Conservation (phyloP, 2,329 filamentous ascomycete genomes). For the Colletotrichum brevisporum region DNA sequence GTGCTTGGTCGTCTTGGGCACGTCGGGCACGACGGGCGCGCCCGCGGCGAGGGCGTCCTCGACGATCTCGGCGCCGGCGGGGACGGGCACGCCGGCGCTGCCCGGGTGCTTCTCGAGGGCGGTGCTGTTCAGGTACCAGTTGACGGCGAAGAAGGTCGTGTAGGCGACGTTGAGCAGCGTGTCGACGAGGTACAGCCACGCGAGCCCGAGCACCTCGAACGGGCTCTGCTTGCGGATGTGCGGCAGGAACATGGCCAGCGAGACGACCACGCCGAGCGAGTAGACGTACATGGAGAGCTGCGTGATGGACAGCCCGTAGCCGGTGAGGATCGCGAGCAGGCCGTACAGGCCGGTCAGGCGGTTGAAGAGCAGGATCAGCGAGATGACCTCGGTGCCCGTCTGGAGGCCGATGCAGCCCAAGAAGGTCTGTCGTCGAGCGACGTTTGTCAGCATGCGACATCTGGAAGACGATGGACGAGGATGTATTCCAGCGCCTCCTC, state of each 20-base stretch:
- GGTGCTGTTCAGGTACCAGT: conserved; percentile 84
- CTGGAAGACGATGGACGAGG: not conserved
- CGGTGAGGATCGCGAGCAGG: conserved; percentile 88
- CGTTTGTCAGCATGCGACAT: conserved; percentile 4
- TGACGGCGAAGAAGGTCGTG: conserved; percentile 84
- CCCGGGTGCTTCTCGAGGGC: conserved; percentile 42
- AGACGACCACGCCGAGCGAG: conserved; percentile 78
- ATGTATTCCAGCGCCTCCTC: not conserved
- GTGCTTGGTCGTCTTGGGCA: conserved; percentile 40
- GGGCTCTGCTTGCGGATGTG: conserved; percentile 85
- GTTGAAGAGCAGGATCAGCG: conserved; percentile 88
- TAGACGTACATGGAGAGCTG: conserved; percentile 95
- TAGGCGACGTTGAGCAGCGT: conserved; percentile 85
- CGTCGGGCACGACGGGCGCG: conserved; percentile 40
- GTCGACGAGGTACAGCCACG: conserved; percentile 89
- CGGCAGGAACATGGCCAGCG: conserved; percentile 79
- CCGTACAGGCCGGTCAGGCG: conserved; percentile 94
- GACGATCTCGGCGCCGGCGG: conserved; percentile 32
- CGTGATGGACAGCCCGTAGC: conserved; percentile 83
- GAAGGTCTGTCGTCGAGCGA: conserved; percentile 74
- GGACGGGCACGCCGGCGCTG: conserved; percentile 39
- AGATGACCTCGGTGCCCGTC: conserved; percentile 88
- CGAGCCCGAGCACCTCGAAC: conserved; percentile 84
- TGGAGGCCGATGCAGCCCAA: conserved; percentile 89
- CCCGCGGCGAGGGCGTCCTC: conserved; percentile 37